A percentile compares a stretch with the other conserved stretches of the same genome.
Conservation (phyloP, 73 alveolate genomes). For the Paramecium octaurelia region DNA sequence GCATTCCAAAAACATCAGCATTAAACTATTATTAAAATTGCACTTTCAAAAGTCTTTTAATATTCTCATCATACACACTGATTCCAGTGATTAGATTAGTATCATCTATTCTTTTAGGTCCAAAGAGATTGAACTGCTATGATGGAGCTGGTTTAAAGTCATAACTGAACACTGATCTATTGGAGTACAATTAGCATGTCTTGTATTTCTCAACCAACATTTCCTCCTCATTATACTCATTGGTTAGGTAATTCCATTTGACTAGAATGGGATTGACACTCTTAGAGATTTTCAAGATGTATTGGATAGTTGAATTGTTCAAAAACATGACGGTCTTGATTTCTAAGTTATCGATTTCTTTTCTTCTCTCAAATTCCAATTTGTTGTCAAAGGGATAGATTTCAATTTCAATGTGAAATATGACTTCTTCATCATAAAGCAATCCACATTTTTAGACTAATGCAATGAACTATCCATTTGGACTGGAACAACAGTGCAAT, state of each 20-base stretch:
- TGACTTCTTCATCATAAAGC: neutral
- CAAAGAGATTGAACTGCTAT: neutral
- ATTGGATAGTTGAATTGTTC: neutral
- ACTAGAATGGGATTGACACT: neutral
- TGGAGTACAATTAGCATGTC: neutral
- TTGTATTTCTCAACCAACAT: neutral
- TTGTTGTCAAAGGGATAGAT: neutral
- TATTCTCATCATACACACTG: neutral
- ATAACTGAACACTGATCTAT: neutral
- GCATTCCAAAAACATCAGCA: constrained; percentile 33
- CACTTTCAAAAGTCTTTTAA: neutral
- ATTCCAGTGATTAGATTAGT: neutral
- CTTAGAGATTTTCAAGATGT: neutral
- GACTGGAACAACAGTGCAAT: neutral
- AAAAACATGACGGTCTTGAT: neutral
- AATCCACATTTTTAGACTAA: neutral
- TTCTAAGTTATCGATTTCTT: constrained; percentile 13
- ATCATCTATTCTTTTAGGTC: neutral
- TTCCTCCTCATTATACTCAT: neutral
- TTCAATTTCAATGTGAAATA: constrained; percentile 21
- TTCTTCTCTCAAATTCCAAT: neutral
- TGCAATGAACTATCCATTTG: neutral
- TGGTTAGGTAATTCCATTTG: neutral
- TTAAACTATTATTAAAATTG: neutral
- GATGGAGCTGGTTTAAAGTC: neutral